Base-by-base conservation (phyloP, 306 rosid species). In the Parietaria judaica region DNA sequence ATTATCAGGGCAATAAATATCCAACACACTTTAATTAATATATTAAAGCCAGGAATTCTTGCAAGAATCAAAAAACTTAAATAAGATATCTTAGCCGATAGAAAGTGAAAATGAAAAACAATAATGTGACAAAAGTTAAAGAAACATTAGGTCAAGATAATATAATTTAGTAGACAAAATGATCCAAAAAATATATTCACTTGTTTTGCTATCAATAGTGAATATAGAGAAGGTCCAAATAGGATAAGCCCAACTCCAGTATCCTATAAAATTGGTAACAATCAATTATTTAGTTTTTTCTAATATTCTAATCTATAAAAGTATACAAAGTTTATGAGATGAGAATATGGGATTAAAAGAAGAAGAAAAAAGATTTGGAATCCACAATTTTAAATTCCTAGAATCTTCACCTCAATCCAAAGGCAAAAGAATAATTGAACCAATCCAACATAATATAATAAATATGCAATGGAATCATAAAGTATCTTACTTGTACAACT, bases 401-500 rank as follows among this genome's bases (percentile, higher is more conserved):
- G 68, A 38, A 64, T 64, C 68, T 41, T 64, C 51, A 12, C 43
- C 9, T 17, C 60, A 64, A 54, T 36, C 51, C 50, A 50, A 16
- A 63, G 67, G 37, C 57, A 43, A 53, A 31, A 64, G 60, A 64
- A 52, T 36, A 52, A 64, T 49, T 49, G 15, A 12, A 52, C 50
- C 36, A 38, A 64, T 0, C 56, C 48, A 36, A n/a, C 47, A 39
- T 10, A 48, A 3, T 51, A 37, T 8, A 15, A 43, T 45, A 8
- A 38, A 52, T 51, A 36, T 8, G 1, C 11, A 8, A 56, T 36
- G 60, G 16, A 31, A 48, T 37, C 53, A 57, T 59, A 61, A 50
- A 62, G 46, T 50, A 52, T 53, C 59, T 64, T 16, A 38, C 68
- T 53, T 41, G 7, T 39, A 4, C 60, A 64, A 53, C 68, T 64